Conservation (phyloP, 768 basidiomycete genomes). For the Russula sp. region DNA sequence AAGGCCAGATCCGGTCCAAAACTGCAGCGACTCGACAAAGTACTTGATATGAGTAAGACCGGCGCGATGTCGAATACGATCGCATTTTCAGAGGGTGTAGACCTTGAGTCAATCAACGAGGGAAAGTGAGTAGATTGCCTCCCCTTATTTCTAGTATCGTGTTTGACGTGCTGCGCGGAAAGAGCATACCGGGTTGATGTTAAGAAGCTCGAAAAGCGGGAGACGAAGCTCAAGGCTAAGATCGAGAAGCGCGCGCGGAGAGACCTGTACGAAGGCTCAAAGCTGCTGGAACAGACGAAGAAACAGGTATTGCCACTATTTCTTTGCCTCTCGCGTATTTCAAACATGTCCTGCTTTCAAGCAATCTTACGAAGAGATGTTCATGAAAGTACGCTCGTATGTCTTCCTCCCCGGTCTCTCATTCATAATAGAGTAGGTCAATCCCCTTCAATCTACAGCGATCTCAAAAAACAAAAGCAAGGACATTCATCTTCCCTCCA, state of each 20-base stretch:
- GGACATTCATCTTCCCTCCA: slow-evolving; percentile 89
- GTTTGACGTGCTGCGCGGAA: background rate
- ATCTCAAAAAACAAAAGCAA: slow-evolving; percentile 92
- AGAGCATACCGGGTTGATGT: slow-evolving; percentile 90
- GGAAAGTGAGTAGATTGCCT: slow-evolving; percentile 57
- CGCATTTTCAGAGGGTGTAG: slow-evolving; percentile 74
- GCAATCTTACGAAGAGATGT: slow-evolving; percentile 99
- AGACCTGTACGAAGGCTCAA: slow-evolving; percentile 94
- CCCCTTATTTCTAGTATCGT: background rate
- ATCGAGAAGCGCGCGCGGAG: slow-evolving; percentile 91
- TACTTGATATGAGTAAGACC: slow-evolving; percentile 83
- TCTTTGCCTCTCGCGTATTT: background rate
- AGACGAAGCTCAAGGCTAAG: slow-evolving; percentile 96
- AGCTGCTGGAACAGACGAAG: slow-evolving; percentile 85
- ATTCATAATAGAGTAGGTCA: slow-evolving; percentile 49
- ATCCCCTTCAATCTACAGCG: slow-evolving; percentile 78
- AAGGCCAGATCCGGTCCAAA: slow-evolving; percentile 53
- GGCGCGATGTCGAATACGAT: slow-evolving; percentile 73
- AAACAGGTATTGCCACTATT: slow-evolving; percentile 57
- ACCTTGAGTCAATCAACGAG: slow-evolving; percentile 89
- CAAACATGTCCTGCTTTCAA: slow-evolving; percentile 31
- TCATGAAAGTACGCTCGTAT: slow-evolving; percentile 71
- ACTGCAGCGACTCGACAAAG: slow-evolving; percentile 73
- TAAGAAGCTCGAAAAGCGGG: slow-evolving; percentile 94
- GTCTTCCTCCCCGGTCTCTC: background rate